phyloP scores from a whole-genome alignment of 2,329 filamentous ascomycete genomes.

The Sclerotinia glacialis region DNA sequence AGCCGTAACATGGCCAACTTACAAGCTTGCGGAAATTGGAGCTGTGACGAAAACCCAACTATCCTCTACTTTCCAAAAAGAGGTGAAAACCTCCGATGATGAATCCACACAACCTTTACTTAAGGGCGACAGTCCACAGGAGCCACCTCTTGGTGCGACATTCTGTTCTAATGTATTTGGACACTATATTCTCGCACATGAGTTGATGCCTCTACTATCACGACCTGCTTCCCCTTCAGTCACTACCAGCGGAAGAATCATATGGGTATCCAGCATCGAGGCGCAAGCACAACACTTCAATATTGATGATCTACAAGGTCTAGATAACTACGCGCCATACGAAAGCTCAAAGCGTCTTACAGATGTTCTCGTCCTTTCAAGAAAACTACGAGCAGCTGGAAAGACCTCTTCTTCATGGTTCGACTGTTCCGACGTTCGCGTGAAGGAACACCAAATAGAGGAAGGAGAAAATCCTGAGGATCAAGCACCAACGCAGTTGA shows the following conservation, averaged over 20 bases:
- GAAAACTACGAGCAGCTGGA: constrained; percentile 60
- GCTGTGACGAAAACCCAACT: constrained; percentile 53
- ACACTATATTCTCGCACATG: constrained; percentile 85
- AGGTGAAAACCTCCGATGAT: constrained; percentile 18
- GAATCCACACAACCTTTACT: constrained; percentile 35
- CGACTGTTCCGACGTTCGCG: constrained; percentile 38
- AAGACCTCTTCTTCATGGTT: constrained; percentile 59
- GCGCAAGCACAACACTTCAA: constrained; percentile 49
- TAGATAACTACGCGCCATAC: constrained; percentile 63
- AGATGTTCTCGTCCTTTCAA: constrained; percentile 76
- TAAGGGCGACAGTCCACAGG: constrained; percentile 36
- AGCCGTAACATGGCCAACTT: constrained; percentile 72
- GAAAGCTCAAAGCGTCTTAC: constrained; percentile 85
- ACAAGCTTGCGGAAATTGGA: constrained; percentile 62
- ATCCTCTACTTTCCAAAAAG: constrained; percentile 29
- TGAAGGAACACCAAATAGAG: constrained; percentile 4
- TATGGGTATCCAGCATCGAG: constrained; percentile 87
- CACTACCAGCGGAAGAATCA: constrained; percentile 47
- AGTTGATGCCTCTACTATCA: constrained; percentile 69
- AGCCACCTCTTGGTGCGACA: constrained; percentile 70
- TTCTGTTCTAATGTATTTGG: constrained; percentile 94
- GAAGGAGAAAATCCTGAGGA: constrained; percentile 31
- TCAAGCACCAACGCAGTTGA: constrained; percentile 20
- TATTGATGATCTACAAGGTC: constrained; percentile 75
- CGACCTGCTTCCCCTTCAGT: constrained; percentile 31